Conservation (phyloP, 345 rosid genomes). For the Syzygium aqueum region DNA sequence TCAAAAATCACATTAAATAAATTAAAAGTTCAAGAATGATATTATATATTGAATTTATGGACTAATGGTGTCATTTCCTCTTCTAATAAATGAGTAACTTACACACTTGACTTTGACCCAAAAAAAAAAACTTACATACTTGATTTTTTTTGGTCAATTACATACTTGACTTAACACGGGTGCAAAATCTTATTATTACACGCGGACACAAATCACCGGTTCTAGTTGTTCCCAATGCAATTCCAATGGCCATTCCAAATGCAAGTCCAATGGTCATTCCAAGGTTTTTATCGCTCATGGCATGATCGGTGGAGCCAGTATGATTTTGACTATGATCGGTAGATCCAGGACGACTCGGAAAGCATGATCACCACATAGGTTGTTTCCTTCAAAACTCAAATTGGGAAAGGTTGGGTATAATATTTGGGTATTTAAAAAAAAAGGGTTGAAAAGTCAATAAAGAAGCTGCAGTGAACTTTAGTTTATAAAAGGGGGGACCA, state of each 20-base stretch:
- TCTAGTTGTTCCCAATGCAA: background rate
- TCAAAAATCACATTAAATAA: background rate
- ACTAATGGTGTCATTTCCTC: too few relatives aligned
- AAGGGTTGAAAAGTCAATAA: too few relatives aligned
- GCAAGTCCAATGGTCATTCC: background rate
- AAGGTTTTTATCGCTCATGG: background rate
- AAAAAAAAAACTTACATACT: background rate
- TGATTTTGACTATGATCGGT: background rate
- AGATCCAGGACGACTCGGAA: background rate
- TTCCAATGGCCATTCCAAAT: background rate
- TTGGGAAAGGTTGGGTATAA: background rate
- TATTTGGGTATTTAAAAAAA: too few relatives aligned
- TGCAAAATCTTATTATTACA: background rate
- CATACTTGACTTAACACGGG: background rate
- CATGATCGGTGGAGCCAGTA: background rate
- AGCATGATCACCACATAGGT: slow-evolving; percentile 59
- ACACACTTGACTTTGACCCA: too few relatives aligned
- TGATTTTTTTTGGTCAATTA: background rate
- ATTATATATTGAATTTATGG: background rate
- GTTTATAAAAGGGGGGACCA: too few relatives aligned
- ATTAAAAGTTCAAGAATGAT: background rate
- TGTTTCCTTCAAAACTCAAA: background rate
- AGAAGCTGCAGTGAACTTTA: too few relatives aligned
- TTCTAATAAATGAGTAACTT: too few relatives aligned
- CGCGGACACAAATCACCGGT: rapidly evolving